Base-by-base conservation (phyloP, 169 alveolate genomes). In the Besnoitia besnoiti region DNA sequence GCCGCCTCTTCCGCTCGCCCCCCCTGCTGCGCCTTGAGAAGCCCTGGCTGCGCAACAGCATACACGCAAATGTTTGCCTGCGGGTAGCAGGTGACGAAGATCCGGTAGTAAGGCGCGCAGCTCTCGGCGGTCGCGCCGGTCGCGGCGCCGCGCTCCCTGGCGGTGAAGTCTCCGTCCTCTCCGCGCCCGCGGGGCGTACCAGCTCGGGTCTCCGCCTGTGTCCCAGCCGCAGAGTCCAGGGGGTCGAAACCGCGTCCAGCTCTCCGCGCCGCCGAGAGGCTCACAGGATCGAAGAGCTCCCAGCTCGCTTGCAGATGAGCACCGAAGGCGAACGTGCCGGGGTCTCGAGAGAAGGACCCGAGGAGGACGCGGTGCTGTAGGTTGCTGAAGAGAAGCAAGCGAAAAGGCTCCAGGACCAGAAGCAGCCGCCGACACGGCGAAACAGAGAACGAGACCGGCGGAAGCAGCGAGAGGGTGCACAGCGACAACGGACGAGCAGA, bases 311-410 rank as follows among this genome's bases (percentile, higher is more conserved):
- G 16, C 33, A 49, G 37, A 33, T 82, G 90, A 33, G 44, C 14
- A 3, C 90, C 90, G n/a, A 47, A 33, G 8, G 19, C 75, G 40
- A 82, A 39, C 46, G 75, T 42, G 93, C 40, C 33, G 40, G 55
- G 87, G 0, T 51, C 59, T 37, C 87, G 40, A 10, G 59, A 4
- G 87, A 37, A 77, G 44, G 55, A 37, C 21, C 59, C 87, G 40
- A 77, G 55, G 16, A 77, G 87, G 3, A 77, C 44, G 40, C 87
- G 87, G 16, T 77, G 59, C 47, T 24, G 75, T 35, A 77, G 40
- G 51, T 85, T 39, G 67, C 76, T 67, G 50, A 59, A 59, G 50
- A 51, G 30, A 88, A 80, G 55, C 79, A 91, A 55, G 82, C 87
- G 87, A 59, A 75, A 39, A 51, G 91, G 49, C 89, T 67, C 51